Conservation (phyloP, 768 basidiomycete species). For the Lactarius psammicola region DNA sequence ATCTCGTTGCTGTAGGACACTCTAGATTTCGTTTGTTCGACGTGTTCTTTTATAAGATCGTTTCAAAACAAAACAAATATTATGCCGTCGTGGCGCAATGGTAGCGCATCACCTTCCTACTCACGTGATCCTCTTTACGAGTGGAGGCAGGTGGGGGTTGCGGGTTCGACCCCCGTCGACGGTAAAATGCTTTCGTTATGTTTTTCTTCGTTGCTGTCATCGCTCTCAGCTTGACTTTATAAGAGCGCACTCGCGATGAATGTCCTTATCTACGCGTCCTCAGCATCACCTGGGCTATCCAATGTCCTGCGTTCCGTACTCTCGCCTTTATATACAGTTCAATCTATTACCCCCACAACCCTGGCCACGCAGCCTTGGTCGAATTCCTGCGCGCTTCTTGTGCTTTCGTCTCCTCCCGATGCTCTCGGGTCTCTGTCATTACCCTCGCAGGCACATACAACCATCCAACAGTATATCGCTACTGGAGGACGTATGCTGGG, state of each 20-base stretch:
- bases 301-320: slow-evolving; percentile 54
- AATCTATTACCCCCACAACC: slow-evolving; percentile 55
- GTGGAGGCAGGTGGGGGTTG: slow-evolving; percentile 35
- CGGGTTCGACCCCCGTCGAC: slow-evolving; percentile 39
- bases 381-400: slow-evolving; percentile 69
- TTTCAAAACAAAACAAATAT: not conserved
- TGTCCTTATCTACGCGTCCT: slow-evolving; percentile 65
- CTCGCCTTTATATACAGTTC: slow-evolving; percentile 74
- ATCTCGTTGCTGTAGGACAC: not conserved
- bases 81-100: slow-evolving; percentile 38
- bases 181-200: slow-evolving; percentile 24
- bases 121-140: not conserved
- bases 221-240: too few relatives aligned
- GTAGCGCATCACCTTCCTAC: slow-evolving; percentile 40
- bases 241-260: slow-evolving; percentile 49
- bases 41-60: not conserved
- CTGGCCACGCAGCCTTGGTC: slow-evolving; percentile 76
- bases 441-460: slow-evolving; percentile 38
- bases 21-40: not conserved
- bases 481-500: slow-evolving; percentile 71
- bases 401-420: slow-evolving; percentile 58
- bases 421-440: slow-evolving; percentile 42
- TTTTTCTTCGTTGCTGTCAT: not conserved
- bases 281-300: slow-evolving; percentile 34
- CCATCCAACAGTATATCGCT: slow-evolving; percentile 60